Evolutionary conservation across 2,329 filamentous ascomycete species (phyloP), one percentile per base, ranked within the genome.

Genomic region (Diaporthe citri): DNA sequence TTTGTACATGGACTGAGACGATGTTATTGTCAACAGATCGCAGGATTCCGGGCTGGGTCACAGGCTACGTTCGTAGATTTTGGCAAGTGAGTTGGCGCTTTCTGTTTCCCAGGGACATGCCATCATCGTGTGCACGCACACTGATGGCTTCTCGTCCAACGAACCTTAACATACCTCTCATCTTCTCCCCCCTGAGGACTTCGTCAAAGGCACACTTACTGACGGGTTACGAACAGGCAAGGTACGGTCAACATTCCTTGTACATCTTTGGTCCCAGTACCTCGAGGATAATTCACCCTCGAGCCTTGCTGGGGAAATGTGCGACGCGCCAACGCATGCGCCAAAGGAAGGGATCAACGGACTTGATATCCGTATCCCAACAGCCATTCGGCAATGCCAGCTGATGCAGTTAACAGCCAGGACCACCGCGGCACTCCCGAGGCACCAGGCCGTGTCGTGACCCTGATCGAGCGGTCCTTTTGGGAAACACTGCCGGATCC

Each of bases 381-480:
- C 8, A 55, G 12, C 41, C 8, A 52, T 7, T 6, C 9, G n/a
- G 31, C 15, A 22, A 28, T 31, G 13, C 15, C 17, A 22, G 34
- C 48, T 72, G 46, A 56, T 51, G 10, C 43, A 55, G 7, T 13
- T 2, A 76, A 66, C 81, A 98, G 96, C 83, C 91, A 98, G 84
- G 97, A 99, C 85, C 97, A 99, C 83, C 93, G 97, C 79, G 97
- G 97, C 73, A 98, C 97, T 0, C 95, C 95, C 70, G 90, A 94
- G 79, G 91, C 92, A 1, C 97, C 97, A 0, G 97, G 97, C 1
- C 92, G 97, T 74, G 97, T 99, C 72, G 96, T 96, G 55, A 99
- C 97, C 2, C 90, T 99, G 28, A 97, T 99, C 77, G 93, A 95
- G 81, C 92, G 92, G 73, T 89, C 91, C 5, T 95, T 95, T 83